Conservation (phyloP, 345 rosid genomes). For the Syzygium grande region DNA sequence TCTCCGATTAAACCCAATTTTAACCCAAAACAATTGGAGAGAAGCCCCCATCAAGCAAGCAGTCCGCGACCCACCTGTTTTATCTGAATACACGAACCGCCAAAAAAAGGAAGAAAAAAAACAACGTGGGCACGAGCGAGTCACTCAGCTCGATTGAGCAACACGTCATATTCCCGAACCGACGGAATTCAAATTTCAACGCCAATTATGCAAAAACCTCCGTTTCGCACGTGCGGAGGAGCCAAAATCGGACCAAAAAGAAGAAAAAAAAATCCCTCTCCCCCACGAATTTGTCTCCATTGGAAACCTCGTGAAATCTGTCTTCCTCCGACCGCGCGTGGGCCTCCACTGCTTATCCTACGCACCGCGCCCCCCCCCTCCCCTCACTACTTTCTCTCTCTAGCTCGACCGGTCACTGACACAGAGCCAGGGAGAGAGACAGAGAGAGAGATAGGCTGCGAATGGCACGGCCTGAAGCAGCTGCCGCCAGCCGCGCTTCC, state of each 20-base stretch:
- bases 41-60: too few species aligned
- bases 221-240: background rate
- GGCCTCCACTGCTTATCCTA: background rate
- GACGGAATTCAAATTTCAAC: background rate
- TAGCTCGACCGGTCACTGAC: background rate
- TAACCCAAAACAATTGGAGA: too few species aligned
- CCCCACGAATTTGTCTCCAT: background rate
- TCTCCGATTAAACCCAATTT: rapidly evolving
- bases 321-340: background rate
- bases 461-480: background rate
- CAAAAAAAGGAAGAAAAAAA: too few species aligned
- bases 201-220: background rate
- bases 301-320: background rate
- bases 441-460: background rate
- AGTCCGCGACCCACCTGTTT: too few species aligned
- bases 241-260: background rate
- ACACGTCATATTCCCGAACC: too few species aligned
- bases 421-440: background rate
- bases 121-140: too few species aligned
- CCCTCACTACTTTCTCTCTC: background rate
- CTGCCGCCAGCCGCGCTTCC: background rate
- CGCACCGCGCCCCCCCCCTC: background rate
- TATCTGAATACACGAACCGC: too few species aligned
- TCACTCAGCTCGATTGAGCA: too few species aligned
- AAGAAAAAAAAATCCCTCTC: background rate